Evolutionary conservation across 2,329 filamentous ascomycete species (phyloP), one percentile per base, ranked within the genome.

Genomic region (Colletotrichum brevisporum): DNA sequence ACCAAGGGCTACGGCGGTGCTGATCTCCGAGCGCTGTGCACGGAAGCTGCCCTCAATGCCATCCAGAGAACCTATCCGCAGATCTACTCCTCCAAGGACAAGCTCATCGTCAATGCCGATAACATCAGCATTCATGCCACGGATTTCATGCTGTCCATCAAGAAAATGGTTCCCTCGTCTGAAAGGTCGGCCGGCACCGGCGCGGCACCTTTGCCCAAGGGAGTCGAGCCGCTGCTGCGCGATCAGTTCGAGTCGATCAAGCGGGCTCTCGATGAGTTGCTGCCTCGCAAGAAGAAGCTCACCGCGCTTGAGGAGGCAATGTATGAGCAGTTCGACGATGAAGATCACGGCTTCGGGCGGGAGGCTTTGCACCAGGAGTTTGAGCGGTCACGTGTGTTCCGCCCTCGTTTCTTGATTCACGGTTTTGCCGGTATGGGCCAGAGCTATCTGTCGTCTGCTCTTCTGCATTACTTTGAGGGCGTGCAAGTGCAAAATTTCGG

Each of bases 1-100:
- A 98, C 95, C 4, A 98, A 98, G 80, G 97, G 97, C 15, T 98
- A 98, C 74, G 96, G 95, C 71, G 96, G 96, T 86, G 96, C 96
- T 31, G 96, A 99, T 81, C 83, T 99, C 71, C 91, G 96, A 71
- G 95, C 96, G 13, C 86, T 99, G 39, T 98, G 95, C 80, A 99
- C 96, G 0, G 96, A 99, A 83, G 95, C 96, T 43, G 94, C 96
- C 3, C 85, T 99, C 67, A 99, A 99, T 78, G 92, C 96, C 2
- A 96, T 99, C 26, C 96, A 99, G 80, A 89, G 96, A 74, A 95
- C 93, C 4, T 99, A 97, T 77, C 96, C 96, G 16, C 96, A 99
- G 76, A 98, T 99, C 71, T 99, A 99, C 83, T 89, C 90, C 26
- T 95, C 95, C 0, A 91, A 93, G 72, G 91, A 97, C 78, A 98